Conservation (phyloP, 805 yeast species). For the Pichia membranifaciens region DNA sequence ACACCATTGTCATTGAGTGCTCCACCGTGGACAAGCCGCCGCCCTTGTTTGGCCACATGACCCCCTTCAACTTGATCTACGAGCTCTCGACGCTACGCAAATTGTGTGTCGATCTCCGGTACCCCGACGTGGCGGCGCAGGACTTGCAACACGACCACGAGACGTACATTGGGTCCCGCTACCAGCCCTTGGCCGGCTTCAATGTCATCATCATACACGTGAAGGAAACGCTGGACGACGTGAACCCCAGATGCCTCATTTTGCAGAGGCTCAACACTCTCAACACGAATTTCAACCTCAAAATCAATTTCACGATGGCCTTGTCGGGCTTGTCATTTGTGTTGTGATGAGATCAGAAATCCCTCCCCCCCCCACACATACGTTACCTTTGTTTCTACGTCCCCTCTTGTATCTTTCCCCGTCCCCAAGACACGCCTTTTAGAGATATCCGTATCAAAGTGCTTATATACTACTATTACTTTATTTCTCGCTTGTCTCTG, state of each 20-base stretch:
- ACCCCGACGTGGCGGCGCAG: neutral
- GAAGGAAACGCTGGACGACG: slow-evolving; percentile 35
- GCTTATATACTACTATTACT: too few species aligned
- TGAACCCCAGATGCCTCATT: slow-evolving; percentile 57
- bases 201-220: slow-evolving; percentile 49
- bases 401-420: too few species aligned
- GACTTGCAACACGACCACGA: slow-evolving; percentile 2
- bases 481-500: too few species aligned
- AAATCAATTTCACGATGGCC: slow-evolving; percentile 45
- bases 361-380: too few species aligned
- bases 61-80: slow-evolving; percentile 54
- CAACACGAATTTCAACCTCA: slow-evolving; percentile 34
- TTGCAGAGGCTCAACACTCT: slow-evolving; percentile 42
- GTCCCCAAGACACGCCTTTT: too few species aligned
- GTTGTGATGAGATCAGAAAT: slow-evolving; percentile 11
- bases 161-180: slow-evolving; percentile 14
- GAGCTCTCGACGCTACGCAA: slow-evolving; percentile 41
- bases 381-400: too few species aligned
- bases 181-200: slow-evolving; percentile 37
- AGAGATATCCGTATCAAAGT: too few species aligned
- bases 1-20: slow-evolving; percentile 70
- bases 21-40: slow-evolving; percentile 48
- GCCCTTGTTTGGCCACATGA: slow-evolving; percentile 73
- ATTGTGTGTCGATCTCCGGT: slow-evolving; percentile 17
- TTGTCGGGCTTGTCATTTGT: slow-evolving; percentile 48